Evolutionary conservation across 2,329 filamentous ascomycete species (phyloP).

Genomic region (Mariannaea elegans): DNA sequence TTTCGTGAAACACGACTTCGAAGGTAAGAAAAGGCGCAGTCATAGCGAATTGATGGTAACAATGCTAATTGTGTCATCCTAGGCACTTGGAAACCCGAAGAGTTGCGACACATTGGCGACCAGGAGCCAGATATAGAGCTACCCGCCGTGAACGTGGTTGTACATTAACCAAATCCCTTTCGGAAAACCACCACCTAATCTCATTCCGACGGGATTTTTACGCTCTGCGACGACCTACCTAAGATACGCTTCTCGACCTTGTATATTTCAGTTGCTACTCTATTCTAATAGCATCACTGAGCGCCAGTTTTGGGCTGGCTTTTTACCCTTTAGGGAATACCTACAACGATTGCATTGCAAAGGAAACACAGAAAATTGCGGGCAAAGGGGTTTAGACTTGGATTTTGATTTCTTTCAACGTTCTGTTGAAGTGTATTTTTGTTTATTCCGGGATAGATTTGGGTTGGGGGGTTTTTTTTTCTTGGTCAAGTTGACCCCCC

Average conservation of each 20-base stretch:
- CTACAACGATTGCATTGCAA: slow-evolving; percentile 31
- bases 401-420: slow-evolving; percentile 8
- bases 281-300: slow-evolving; percentile 38
- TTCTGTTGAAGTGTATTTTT: slow-evolving; percentile 3
- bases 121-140: slow-evolving; percentile 30
- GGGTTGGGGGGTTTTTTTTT: background rate
- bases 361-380: slow-evolving; percentile 29
- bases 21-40: slow-evolving; percentile 67
- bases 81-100: slow-evolving; percentile 82
- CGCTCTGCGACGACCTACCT: slow-evolving; percentile 35
- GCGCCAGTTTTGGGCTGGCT: slow-evolving; percentile 34
- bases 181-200: background rate
- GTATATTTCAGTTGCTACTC: slow-evolving; percentile 39
- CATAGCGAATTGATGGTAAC: background rate
- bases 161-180: slow-evolving; percentile 24
- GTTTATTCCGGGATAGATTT: slow-evolving; percentile 22
- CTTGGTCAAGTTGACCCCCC: slow-evolving; percentile 1
- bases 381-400: slow-evolving; percentile 22
- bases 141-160: slow-evolving; percentile 25
- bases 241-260: slow-evolving; percentile 40
- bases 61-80: slow-evolving; percentile 12
- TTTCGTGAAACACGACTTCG: slow-evolving; percentile 96
- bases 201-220: slow-evolving; percentile 32
- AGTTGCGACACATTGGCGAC: slow-evolving; percentile 73
- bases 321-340: slow-evolving; percentile 20